Base-by-base conservation (phyloP, 2,329 filamentous ascomycete species). In the Nemania sp. region DNA sequence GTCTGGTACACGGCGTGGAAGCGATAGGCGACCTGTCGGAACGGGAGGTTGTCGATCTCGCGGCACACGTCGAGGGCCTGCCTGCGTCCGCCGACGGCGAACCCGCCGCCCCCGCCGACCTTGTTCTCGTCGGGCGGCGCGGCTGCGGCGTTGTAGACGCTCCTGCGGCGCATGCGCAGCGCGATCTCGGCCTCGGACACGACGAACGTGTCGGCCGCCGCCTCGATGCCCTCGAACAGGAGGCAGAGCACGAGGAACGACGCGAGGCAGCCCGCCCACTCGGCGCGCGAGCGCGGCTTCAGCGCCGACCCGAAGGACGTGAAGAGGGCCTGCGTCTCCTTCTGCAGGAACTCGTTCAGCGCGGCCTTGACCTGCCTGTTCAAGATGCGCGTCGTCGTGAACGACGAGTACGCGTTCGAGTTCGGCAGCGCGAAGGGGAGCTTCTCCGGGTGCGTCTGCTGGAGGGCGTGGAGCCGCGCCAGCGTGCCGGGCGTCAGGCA, bases 1-100 rank as follows among this genome's bases (percentile, higher is more conserved):
- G 83, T 86, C 75, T 85, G 82, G 67, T 84, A 86, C 57, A 84
- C 77, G 68, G 84, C 79, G 71, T 86, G 83, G 69, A 86, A 86
- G 72, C 85, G 83, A 64, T 82, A 84, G 3, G 81, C 81, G 67
- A 86, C 85, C 72, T 86, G 83, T 72, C 80, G 82, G 68, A 86
- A 86, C 0, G 83, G 83, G 75, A 86, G 75, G 65, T 84, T 83
- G 69, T 86, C 83, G 48, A 86, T 76, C 68, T 83, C 80, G 32
- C 72, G 72, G 72, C 80, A 83, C 32, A 81, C 72, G 6, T 74
- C 72, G 46, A 83, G 73, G n/a, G 80, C 82, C 34, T 78, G 75
- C 6, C 72, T 72, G 42, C 80, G 78, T 57, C 74, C 72, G 68
- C 76, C 67, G 69, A 70, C 6, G 76, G 73, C 25, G 71, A 67